Conservation (phyloP, 2,329 filamentous ascomycete species). For the Pyrenophora tritici-repentis region DNA sequence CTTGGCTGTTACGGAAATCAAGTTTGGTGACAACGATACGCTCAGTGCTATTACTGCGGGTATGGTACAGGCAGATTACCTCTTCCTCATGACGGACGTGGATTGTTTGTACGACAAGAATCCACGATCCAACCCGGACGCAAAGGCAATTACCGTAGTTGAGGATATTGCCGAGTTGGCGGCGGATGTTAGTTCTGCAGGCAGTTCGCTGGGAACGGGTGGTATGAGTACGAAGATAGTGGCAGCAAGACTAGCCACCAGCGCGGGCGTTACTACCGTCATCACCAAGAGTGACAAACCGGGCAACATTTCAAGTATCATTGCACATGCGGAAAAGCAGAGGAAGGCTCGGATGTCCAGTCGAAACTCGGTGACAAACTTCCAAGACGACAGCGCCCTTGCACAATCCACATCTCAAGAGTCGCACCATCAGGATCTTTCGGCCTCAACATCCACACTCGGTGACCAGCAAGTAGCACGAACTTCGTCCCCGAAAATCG, state of each 20-base stretch:
- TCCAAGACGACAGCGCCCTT: conserved; percentile 34
- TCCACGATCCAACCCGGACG: conserved; percentile 81
- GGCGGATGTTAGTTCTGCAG: conserved; percentile 88
- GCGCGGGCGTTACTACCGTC: conserved; percentile 91
- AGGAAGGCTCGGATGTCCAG: conserved; percentile 49
- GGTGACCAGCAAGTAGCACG: conserved; percentile 37
- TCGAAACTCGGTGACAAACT: conserved; percentile 37
- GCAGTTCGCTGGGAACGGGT: conserved; percentile 87
- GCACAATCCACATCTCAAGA: conserved; percentile 28
- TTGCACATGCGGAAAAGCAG: conserved; percentile 74
- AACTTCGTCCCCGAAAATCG: conserved; percentile 25
- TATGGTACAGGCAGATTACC: conserved; percentile 94
- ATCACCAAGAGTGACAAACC: conserved; percentile 94
- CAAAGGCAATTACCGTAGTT: conserved; percentile 87
- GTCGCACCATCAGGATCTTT: conserved; percentile 27
- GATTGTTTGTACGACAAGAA: conserved; percentile 98
- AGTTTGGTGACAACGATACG: conserved; percentile 99
- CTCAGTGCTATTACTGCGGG: conserved; percentile 94
- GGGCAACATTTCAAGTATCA: conserved; percentile 86
- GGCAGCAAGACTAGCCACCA: conserved; percentile 87
- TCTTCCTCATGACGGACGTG: conserved; percentile 99
- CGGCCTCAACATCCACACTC: conserved; percentile 29
- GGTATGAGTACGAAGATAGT: conserved; percentile 98
- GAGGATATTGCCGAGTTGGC: conserved; percentile 82
- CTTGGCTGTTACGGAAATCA: conserved; percentile 94